phyloP scores from a whole-genome alignment of 2,329 filamentous ascomycete species.

The Malbranchea zuffiana region DNA sequence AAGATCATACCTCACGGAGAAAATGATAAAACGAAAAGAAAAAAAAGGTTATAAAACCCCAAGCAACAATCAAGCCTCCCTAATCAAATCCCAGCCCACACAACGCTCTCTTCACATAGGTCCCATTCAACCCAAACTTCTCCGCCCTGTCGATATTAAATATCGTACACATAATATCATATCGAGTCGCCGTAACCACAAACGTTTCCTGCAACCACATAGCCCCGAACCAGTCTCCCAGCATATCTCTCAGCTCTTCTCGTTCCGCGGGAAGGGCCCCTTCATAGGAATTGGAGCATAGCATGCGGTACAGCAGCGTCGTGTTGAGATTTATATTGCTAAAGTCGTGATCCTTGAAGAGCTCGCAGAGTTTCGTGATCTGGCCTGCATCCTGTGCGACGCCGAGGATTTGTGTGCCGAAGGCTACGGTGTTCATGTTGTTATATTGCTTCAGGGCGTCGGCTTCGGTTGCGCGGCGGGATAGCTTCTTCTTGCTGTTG shows the following conservation, averaged over 20 bases:
- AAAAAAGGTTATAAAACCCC: too few species aligned
- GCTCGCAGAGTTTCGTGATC: slow-evolving; percentile 7
- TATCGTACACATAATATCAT: slow-evolving; percentile 4
- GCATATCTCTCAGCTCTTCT: background rate
- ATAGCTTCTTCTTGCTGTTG: background rate
- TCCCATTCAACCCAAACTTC: slow-evolving; percentile 6
- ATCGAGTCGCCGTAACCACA: slow-evolving; percentile 1
- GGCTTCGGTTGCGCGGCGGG: background rate
- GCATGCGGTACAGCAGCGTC: slow-evolving; percentile 1
- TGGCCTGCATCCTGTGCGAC: slow-evolving; percentile 1
- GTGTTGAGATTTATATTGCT: slow-evolving; percentile 2
- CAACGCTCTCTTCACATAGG: background rate
- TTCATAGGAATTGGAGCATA: slow-evolving; percentile 1
- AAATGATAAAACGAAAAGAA: too few species aligned
- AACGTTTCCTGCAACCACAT: slow-evolving; percentile 8
- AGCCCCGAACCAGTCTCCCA: slow-evolving; percentile 4
- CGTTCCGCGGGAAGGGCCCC: background rate
- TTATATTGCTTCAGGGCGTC: background rate
- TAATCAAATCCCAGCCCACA: background rate
- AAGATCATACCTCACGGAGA: too few species aligned
- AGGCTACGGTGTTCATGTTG: slow-evolving; percentile 4
- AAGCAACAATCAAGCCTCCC: too few species aligned
- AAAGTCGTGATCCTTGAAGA: background rate
- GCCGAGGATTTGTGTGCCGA: slow-evolving; percentile 4
- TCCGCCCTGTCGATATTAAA: slow-evolving; percentile 3